Base-by-base conservation (phyloP, 371 early-diverging fungal species). In the Zopfochytrium polystomum region DNA sequence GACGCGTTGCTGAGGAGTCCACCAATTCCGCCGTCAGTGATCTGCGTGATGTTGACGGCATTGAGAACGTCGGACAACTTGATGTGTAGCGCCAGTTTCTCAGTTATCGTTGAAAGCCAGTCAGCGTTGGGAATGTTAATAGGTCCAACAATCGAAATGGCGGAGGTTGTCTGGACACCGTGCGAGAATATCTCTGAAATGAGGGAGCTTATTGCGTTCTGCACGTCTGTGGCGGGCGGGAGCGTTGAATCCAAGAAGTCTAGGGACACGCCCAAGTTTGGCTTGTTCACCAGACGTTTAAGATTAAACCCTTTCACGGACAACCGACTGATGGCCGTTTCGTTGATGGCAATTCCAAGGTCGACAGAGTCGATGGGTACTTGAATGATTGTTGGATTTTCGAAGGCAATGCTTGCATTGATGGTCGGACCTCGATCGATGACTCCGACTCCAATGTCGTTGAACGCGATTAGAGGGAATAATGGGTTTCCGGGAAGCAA, bases 381-480 rank as follows among this genome's bases (percentile, higher is more conserved):
- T 15, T 44, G 6, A 20, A 59, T 52, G 32, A 68, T 38, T 20
- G 62, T 45, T 23, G 65, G 65, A 43, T 68, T 68, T 38, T 68
- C 65, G 46, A 68, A 50, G 32, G 54, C 55, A 32, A 61, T 22
- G 6, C 34, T 33, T 30, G 46, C 47, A 11, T 27, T 52, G 43
- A 64, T 22, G 27, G 30, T 31, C 32, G 59, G 35, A 3, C 69
- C 69, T 15, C 15, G 13, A 42, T 68, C 69, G 57, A 34, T 55
- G 58, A 60, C 58, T 20, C 11, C 30, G 23, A 68, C 4, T n/a
- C 34, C 49, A 2, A 68, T 56, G 9, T 45, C 43, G 27, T 60
- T 44, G 57, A 68, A 54, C 32, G 60, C 58, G 51, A 67, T 59
- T 13, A 63, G 49, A n/a, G 63, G 63, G 35, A 67, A 52, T 7